Percentiles rank a stretch among this genome's conserved stretches.
These are phyloP conservation scores for Cucumis hystrix DNA, from an alignment of 306 rosid genomes.

Conservation along the genomic window DNA sequence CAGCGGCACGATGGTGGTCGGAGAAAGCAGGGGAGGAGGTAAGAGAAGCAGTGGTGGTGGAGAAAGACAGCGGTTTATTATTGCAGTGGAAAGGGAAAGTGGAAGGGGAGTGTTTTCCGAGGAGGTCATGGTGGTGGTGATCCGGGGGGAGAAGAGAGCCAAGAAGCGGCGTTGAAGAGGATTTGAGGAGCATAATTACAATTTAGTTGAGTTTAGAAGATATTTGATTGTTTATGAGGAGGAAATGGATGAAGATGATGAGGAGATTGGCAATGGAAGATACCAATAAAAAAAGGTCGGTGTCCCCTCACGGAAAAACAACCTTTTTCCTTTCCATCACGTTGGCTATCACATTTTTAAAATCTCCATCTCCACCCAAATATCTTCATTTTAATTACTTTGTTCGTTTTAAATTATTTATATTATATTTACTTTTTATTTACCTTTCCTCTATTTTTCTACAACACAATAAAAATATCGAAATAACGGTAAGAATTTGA, in stretches of 20 bases:
- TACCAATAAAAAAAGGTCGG: no score
- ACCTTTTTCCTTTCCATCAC: neutral
- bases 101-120: constrained; percentile 14
- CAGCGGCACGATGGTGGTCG: constrained; percentile 13
- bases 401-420: no score
- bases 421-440: no score
- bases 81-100: constrained; percentile 11
- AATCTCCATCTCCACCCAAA: no score
- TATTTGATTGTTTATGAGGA: neutral
- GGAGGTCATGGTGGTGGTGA: constrained; percentile 27
- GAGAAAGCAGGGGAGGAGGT: constrained; percentile 27
- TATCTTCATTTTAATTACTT: no score
- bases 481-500: no score
- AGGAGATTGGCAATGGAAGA: no score
- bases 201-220: neutral
- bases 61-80: constrained; percentile 18
- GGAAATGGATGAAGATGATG: no score
- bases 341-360: neutral
- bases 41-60: constrained; percentile 21
- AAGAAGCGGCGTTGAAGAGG: constrained; percentile 86
- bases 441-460: no score
- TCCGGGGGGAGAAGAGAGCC: constrained; percentile 60
- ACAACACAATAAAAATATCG: no score
- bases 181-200: constrained; percentile 45
- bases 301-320: neutral